A percentile compares a stretch with the other conserved stretches of the same genome.
Conservation (phyloP, 2,329 filamentous ascomycete species). For the Pseudogymnoascus sp. region DNA sequence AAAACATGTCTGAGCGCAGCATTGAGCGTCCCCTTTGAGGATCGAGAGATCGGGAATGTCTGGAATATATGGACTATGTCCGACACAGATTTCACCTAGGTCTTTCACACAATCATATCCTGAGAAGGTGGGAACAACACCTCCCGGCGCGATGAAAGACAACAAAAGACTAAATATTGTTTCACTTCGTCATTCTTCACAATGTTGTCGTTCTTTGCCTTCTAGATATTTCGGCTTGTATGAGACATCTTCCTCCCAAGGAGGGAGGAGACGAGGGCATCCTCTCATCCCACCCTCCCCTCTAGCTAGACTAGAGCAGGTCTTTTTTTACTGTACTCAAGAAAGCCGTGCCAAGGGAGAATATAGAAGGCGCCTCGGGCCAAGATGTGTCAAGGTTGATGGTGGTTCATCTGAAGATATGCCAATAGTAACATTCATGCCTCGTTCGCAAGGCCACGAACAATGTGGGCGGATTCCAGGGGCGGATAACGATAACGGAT, state of each 20-base stretch:
- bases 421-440: background rate
- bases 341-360: background rate
- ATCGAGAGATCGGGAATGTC: background rate
- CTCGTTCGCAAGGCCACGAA: background rate
- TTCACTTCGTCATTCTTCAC: background rate
- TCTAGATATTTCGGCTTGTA: background rate
- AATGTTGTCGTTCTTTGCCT: background rate
- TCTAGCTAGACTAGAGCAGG: background rate
- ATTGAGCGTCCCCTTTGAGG: background rate
- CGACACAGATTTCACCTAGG: background rate
- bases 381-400: no score
- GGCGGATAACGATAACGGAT: background rate
- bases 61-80: background rate
- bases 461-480: background rate
- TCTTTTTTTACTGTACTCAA: background rate
- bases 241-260: background rate
- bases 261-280: background rate
- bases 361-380: no score
- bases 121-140: background rate
- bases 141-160: background rate
- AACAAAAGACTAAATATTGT: background rate
- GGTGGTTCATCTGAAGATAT: background rate
- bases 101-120: background rate
- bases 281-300: background rate
- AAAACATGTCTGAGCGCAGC: conserved; percentile 1